phyloP scores from a whole-genome alignment of 2,329 filamentous ascomycete species.

The Arachnopeziza araneosa region DNA sequence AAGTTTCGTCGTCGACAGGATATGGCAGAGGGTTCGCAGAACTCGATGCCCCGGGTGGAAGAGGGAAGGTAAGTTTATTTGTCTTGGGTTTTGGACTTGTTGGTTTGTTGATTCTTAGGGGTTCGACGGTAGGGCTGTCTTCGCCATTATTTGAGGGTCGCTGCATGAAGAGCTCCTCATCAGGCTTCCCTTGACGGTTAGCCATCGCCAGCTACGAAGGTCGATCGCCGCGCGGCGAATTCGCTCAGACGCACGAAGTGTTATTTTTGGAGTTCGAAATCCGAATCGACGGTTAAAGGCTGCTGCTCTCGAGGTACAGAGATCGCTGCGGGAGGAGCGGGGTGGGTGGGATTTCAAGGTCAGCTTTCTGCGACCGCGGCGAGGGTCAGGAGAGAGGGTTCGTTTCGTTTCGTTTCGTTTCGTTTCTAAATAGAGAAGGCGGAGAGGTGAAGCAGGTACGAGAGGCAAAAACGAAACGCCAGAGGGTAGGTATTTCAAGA shows the following conservation, averaged over 20 bases:
- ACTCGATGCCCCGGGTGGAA: constrained; percentile 65
- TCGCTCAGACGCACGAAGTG: constrained; percentile 22
- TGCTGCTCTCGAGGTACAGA: constrained; percentile 24
- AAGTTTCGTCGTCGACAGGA: constrained; percentile 52
- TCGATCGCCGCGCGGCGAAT: constrained; percentile 18
- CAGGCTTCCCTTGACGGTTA: constrained; percentile 55
- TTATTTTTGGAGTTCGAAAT: constrained; percentile 26
- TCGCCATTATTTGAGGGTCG: constrained; percentile 37
- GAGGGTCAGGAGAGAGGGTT: constrained; percentile 3
- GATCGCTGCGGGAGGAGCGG: constrained; percentile 19
- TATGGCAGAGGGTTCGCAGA: constrained; percentile 65
- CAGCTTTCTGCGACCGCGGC: constrained; percentile 22
- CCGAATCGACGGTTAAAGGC: constrained; percentile 21
- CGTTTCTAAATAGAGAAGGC: neutral
- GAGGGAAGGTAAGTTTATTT: constrained; percentile 53
- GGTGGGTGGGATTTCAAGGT: constrained; percentile 13
- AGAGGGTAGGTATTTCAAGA: constrained; percentile 12
- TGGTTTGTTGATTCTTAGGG: constrained; percentile 78
- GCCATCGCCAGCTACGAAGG: constrained; percentile 27
- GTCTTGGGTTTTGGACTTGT: constrained; percentile 52
- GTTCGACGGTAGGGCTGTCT: constrained; percentile 76
- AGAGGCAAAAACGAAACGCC: constrained; percentile 17
- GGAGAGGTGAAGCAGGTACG: constrained; percentile 7
- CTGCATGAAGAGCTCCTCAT: constrained; percentile 78
- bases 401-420: neutral